Evolutionary conservation across 2,329 filamentous ascomycete species (phyloP).

Genomic region (Teratosphaeria viscida): DNA sequence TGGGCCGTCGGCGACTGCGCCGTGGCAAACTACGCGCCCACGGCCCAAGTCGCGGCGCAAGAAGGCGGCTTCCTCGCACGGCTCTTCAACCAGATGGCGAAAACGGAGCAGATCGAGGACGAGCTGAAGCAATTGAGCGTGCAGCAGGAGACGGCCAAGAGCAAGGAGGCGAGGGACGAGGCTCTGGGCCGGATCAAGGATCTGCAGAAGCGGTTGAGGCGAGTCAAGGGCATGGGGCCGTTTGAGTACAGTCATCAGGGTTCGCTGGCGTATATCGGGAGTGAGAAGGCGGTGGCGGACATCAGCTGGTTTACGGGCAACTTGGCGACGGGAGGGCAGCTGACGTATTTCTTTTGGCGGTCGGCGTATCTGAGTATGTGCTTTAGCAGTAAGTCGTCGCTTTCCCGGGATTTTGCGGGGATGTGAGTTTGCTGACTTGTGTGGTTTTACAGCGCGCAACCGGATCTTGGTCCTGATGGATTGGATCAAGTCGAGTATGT

Average conservation of each 20-base stretch:
- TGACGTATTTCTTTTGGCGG: conserved; percentile 98
- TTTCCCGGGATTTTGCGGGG: neutral
- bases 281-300: conserved; percentile 94
- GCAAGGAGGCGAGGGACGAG: conserved; percentile 46
- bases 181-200: conserved; percentile 69
- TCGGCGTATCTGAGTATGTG: conserved; percentile 99
- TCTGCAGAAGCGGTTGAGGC: conserved; percentile 74
- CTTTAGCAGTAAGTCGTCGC: conserved; percentile 74
- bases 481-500: conserved; percentile 94
- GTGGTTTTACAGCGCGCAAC: conserved; percentile 60
- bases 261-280: conserved; percentile 92
- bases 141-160: conserved; percentile 54
- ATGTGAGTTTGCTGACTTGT: conserved; percentile 9
- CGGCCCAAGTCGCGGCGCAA: conserved; percentile 90
- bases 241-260: conserved; percentile 99
- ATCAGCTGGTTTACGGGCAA: conserved; percentile 97
- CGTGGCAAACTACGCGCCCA: conserved; percentile 93
- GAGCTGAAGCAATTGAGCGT: conserved; percentile 61
- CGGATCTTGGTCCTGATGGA: conserved; percentile 84
- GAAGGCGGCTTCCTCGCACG: conserved; percentile 91
- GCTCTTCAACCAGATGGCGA: conserved; percentile 98
- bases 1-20: conserved; percentile 98
- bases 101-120: conserved; percentile 71
- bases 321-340: conserved; percentile 72
- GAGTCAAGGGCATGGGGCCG: conserved; percentile 89